phyloP scores from a whole-genome alignment of 1,139 yeast genomes.

The Hyphopichia khmerensis region DNA sequence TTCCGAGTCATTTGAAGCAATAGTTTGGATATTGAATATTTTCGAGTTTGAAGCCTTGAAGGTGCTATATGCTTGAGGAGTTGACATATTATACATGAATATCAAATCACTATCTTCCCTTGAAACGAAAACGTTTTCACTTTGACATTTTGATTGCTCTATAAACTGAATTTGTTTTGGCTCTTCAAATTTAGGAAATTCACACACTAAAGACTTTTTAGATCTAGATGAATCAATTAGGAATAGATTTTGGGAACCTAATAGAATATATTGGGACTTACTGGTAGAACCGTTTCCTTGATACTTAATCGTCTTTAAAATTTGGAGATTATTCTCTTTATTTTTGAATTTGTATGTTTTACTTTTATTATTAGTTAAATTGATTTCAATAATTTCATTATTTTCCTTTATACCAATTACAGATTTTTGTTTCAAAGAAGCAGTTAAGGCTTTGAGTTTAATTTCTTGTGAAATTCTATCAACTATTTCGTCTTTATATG shows the following conservation, averaged over 20 bases:
- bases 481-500: constrained; percentile 32
- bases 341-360: constrained; percentile 14
- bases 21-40: constrained; percentile 4
- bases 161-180: constrained; percentile 4
- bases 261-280: constrained; percentile 9
- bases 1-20: constrained; percentile 4
- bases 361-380: constrained; percentile 14
- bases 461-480: constrained; percentile 29
- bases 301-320: constrained; percentile 8
- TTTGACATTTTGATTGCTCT: constrained; percentile 7
- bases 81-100: constrained; percentile 8
- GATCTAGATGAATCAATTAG: constrained; percentile 13
- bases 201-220: constrained; percentile 8
- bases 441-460: constrained; percentile 19
- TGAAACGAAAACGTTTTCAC: constrained; percentile 7
- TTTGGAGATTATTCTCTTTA: constrained; percentile 9
- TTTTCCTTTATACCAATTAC: constrained; percentile 20
- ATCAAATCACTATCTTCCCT: constrained; percentile 5
- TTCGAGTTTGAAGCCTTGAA: constrained; percentile 5
- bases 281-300: constrained; percentile 7
- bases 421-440: constrained; percentile 8
- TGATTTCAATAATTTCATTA: constrained; percentile 13
- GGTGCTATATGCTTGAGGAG: constrained; percentile 4
- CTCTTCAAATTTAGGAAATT: constrained; percentile 4
- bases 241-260: constrained; percentile 11